Base-by-base conservation (phyloP, 1,284 basidiomycete species). In the Taiwanofungus camphoratus region DNA sequence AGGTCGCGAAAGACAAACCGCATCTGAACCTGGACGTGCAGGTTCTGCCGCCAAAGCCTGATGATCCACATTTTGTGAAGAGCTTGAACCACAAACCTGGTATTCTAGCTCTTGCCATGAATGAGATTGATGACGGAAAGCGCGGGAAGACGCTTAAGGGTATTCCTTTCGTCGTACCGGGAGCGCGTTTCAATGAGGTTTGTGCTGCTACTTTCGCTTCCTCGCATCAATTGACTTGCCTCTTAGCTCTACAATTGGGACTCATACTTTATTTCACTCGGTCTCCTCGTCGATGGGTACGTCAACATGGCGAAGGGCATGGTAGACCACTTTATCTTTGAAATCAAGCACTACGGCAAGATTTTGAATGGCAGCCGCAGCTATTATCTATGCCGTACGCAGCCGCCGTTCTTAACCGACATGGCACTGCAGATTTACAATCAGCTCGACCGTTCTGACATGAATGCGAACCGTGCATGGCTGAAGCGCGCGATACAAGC, bases 301-400 rank as follows among this genome's bases (percentile, higher is more conserved):
- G 79, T 96, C 31, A 80, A 86, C 51, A 88, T 98, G 76, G 95
- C 95, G 6, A 92, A 92, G 67, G 90, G 91, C 54, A 94, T 96
- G 77, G 92, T 98, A 36, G 95, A 98, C 50, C 95, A 99, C 65
- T 99, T 97, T 68, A 88, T 97, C 59, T 99, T 99, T 62, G 92
- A 99, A 73, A 97, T 99, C 73, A 92, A 84, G 66, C 90, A 97
- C 68, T 97, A 97, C 63, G 87, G 88, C 71, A 97, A 95, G 67
- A 86, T 86, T 55, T 62, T 87, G 45, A 85, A 87, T 56, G 85
- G 85, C 47, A 85, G 79, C 59, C 80, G 85, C 46, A 84, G 80
- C 52, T 85, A 94, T 79, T 99, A 99, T 65, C 80, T 99, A 45
- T 91, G 88, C 65, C 87, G 95, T 43, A 87, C 93, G 12, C 95